A percentile compares a stretch with the other conserved stretches of the same genome.
Conservation (phyloP, 352 stramenopile genomes). For the Globisporangium recalcitrans region DNA sequence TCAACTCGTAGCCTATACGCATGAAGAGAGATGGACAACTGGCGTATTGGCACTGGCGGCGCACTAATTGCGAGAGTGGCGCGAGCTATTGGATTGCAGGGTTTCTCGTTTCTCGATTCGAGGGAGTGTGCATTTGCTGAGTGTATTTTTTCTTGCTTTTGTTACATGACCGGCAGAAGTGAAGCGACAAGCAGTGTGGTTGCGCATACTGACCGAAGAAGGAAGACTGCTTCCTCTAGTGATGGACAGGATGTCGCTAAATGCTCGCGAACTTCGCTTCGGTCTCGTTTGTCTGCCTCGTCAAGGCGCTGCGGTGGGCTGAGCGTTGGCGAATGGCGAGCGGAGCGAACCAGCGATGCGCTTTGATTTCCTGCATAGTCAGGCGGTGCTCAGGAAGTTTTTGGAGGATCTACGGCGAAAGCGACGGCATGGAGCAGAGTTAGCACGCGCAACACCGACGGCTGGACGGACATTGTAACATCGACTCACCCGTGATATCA, state of each 20-base stretch:
- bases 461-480: background rate
- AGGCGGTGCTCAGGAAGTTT: conserved; percentile 59
- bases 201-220: background rate
- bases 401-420: conserved; percentile 61
- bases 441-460: background rate
- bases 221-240: background rate
- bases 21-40: background rate
- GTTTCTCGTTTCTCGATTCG: background rate
- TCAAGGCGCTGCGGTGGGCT: conserved; percentile 21
- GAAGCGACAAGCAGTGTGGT: too few relatives aligned
- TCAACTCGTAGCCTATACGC: background rate
- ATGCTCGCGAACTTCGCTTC: conserved; percentile 4
- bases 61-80: background rate
- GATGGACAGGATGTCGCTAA: background rate
- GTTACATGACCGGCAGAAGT: too few relatives aligned
- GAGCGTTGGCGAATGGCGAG: conserved; percentile 45
- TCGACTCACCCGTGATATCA: conserved; percentile 53
- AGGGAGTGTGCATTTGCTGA: background rate
- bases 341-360: conserved; percentile 71
- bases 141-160: conserved; percentile 3
- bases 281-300: background rate
- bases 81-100: background rate
- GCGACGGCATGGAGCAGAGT: too few relatives aligned
- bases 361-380: conserved; percentile 63
- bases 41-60: too few relatives aligned